These are phyloP conservation scores for Breviolum minutum DNA, from an alignment of 73 alveolate species.

Conservation along the genomic window DNA sequence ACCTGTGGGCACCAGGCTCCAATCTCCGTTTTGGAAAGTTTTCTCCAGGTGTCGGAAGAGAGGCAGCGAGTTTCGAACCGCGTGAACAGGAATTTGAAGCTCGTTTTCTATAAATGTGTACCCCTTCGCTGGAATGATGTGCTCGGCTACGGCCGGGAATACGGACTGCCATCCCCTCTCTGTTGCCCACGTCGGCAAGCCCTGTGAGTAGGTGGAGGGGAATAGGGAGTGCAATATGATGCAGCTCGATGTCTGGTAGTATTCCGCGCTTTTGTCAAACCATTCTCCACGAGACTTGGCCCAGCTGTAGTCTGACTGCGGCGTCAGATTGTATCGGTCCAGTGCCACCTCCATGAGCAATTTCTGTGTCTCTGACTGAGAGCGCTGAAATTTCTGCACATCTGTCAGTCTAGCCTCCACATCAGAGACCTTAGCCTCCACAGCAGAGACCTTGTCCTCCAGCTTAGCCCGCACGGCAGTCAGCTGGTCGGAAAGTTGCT, in stretches of 20 bases:
- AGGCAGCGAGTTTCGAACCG: background rate
- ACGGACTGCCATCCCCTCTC: background rate
- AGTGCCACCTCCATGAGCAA: background rate
- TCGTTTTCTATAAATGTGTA: background rate
- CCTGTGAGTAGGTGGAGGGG: background rate
- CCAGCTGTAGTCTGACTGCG: background rate
- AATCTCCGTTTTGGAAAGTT: background rate
- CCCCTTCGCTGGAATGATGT: constrained; percentile 7
- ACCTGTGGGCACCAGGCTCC: background rate
- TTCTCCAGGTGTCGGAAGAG: background rate
- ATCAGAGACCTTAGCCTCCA: no score
- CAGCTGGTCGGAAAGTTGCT: no score
- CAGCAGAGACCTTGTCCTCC: no score
- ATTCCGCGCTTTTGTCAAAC: background rate
- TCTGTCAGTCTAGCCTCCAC: no score
- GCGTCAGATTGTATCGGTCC: background rate
- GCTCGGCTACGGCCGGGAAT: constrained; percentile 19
- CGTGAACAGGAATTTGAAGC: background rate
- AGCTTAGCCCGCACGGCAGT: no score
- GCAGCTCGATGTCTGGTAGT: constrained; percentile 3
- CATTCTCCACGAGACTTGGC: background rate
- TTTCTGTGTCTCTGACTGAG: background rate
- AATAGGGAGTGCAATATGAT: background rate
- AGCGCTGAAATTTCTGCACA: no score
- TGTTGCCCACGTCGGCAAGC: background rate